These are phyloP conservation scores for Paraurostyla sp. DNA, from an alignment of 73 alveolate genomes.

Conservation along the genomic window DNA sequence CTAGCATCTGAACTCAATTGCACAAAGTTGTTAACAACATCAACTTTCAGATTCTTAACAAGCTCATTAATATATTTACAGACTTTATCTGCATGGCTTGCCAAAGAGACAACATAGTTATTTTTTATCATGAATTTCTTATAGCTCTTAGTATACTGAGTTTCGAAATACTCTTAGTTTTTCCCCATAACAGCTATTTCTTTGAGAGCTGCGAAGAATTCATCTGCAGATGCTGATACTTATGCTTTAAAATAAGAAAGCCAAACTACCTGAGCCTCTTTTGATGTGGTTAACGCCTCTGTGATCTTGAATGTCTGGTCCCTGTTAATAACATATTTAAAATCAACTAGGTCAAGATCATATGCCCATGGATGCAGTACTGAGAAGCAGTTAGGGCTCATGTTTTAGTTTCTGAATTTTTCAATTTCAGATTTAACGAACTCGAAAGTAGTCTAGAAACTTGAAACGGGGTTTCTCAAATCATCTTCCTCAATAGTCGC, in stretches of 20 bases:
- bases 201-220: constrained; percentile 46
- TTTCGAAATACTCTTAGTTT: background rate
- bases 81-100: background rate
- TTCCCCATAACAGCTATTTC: constrained; percentile 19
- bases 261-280: constrained; percentile 38
- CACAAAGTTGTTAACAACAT: background rate
- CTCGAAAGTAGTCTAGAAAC: constrained; percentile 26
- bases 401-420: constrained; percentile 37
- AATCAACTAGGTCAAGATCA: constrained; percentile 54
- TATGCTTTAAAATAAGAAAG: constrained; percentile 35
- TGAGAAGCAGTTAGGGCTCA: constrained; percentile 36
- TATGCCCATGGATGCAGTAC: constrained; percentile 64
- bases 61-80: background rate
- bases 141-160: background rate
- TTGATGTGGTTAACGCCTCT: background rate
- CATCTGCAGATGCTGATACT: constrained; percentile 40
- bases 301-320: constrained; percentile 7
- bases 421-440: constrained; percentile 30
- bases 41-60: too few relatives aligned
- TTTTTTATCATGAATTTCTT: background rate
- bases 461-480: constrained; percentile 25
- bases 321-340: constrained; percentile 49
- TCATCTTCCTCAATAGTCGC: constrained; percentile 31
- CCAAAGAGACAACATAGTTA: background rate
- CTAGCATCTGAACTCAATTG: background rate